Percentiles rank a stretch among this genome's conserved stretches.
These are phyloP conservation scores for Neoconidiobolus thromboides DNA, from an alignment of 371 early-diverging fungal genomes.

Conservation along the genomic window DNA sequence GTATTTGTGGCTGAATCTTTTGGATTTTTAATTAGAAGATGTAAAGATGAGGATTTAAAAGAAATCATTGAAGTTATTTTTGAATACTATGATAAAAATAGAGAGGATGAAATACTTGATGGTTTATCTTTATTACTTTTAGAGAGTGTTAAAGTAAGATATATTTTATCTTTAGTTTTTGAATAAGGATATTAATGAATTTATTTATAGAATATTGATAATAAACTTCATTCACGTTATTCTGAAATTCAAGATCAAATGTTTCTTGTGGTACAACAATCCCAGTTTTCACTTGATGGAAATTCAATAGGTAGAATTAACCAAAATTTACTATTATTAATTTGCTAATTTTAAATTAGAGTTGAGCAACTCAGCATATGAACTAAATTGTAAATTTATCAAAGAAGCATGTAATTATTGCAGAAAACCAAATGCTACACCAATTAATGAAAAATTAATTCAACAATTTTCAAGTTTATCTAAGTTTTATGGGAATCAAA, in stretches of 20 bases:
- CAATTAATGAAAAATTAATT: too few relatives aligned
- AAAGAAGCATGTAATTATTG: conserved; percentile 22
- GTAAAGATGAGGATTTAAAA: conserved; percentile 30
- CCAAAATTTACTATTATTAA: too few relatives aligned
- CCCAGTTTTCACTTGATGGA: too few relatives aligned
- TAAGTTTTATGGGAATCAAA: too few relatives aligned
- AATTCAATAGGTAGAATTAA: too few relatives aligned
- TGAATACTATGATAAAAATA: conserved; percentile 23
- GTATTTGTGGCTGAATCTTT: conserved; percentile 82
- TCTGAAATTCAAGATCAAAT: too few relatives aligned
- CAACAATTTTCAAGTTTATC: too few relatives aligned
- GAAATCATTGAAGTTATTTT: conserved; percentile 34
- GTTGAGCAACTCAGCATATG: not conserved
- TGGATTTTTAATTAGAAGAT: conserved; percentile 70
- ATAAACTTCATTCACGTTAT: conserved; percentile 26
- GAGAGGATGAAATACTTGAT: conserved; percentile 33
- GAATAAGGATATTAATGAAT: not conserved
- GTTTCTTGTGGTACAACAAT: too few relatives aligned
- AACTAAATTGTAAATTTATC: conserved; percentile 28
- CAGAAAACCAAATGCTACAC: not conserved
- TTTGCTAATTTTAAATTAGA: too few relatives aligned
- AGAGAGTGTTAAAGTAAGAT: conserved; percentile 49
- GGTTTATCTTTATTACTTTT: conserved; percentile 61
- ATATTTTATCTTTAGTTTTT: not conserved
- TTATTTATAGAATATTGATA: conserved; percentile 23